Conservation (phyloP, 495 filamentous ascomycete species). For the Penicillium pulvis region DNA sequence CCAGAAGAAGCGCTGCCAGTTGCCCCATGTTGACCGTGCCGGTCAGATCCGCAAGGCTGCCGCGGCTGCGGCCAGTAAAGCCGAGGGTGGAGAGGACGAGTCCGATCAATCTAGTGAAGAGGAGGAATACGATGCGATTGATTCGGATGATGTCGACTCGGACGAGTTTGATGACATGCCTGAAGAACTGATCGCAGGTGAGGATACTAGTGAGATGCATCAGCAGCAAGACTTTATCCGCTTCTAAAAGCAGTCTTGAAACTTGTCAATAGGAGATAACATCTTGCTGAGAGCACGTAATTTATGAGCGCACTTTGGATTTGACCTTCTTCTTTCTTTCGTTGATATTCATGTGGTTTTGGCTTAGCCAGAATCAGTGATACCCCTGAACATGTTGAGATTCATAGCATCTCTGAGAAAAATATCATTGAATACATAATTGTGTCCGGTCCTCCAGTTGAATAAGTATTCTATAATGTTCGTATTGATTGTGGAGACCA, state of each 20-base stretch:
- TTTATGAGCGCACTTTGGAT: neutral
- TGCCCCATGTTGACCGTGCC: slow-evolving; percentile 88
- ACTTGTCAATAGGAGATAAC: slow-evolving; percentile 1
- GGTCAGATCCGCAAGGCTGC: slow-evolving; percentile 65
- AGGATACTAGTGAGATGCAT: slow-evolving; percentile 54
- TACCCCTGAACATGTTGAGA: slow-evolving; percentile 4
- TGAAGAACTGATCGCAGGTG: slow-evolving; percentile 45
- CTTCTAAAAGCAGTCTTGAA: slow-evolving; percentile 39
- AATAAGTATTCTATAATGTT: no score
- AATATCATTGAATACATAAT: neutral
- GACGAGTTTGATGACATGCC: slow-evolving; percentile 78
- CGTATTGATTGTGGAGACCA: no score
- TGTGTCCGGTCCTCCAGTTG: no score
- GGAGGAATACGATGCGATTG: slow-evolving; percentile 70
- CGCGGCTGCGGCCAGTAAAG: slow-evolving; percentile 38
- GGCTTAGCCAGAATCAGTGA: neutral
- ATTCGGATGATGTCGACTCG: slow-evolving; percentile 87
- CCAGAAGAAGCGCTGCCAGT: slow-evolving; percentile 77
- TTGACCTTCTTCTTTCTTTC: slow-evolving; percentile 4
- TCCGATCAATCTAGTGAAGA: slow-evolving; percentile 85
- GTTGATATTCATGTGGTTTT: slow-evolving; percentile 8
- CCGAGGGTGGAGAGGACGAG: slow-evolving; percentile 57
- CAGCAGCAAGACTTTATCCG: slow-evolving; percentile 71
- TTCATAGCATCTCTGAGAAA: neutral
- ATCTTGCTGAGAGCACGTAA: slow-evolving; percentile 1